Base-by-base conservation (phyloP, 352 stramenopile genomes). In the Phytopythium ostracodes region DNA sequence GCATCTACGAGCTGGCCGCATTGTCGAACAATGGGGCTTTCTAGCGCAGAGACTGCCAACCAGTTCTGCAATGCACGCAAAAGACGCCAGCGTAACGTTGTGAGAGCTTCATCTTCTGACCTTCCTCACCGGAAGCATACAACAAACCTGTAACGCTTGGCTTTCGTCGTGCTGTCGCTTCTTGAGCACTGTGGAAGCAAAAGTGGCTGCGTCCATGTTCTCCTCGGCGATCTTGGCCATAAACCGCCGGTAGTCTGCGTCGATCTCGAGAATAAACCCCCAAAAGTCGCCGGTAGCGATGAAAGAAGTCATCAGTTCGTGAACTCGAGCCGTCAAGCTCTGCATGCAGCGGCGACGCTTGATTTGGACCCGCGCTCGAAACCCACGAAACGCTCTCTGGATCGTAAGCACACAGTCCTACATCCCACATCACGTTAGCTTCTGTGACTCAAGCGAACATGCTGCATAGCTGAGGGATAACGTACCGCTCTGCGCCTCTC, bases 221-320 rank as follows among this genome's bases (percentile, higher is more conserved):
- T 91, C 81, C 11, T 77, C 49, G 18, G 49, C 46, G 22, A 84
- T 72, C 29, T 77, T 68, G n/a, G 80, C 40, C 33, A 70, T 66
- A 35, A 86, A 81, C 14, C 76, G 73, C 35, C 75, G 69, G 59
- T 89, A 88, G 40, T 84, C 76, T 20, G 73, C 74, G 56, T 91
- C 81, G 27, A 89, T 62, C 29, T 87, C 67, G 31, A 91, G 56
- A 18, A 91, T 40, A 53, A 91, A 78, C 1, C 70, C 63, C 79
- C 79, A 91, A 4, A 91, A 71, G 64, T 91, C 69, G 2, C 81
- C 81, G 5, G 73, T 73, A 12, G 65, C 44, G 4, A 91, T 66
- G 40, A 83, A 91, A 17, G 54, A 38, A 24, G 86, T 72, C 12
- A 88, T 74, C 2, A 87, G 66, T 1, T 36, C 38, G 35, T 68